Percentiles rank a stretch among this genome's conserved stretches.
Conservation (phyloP, 2,329 filamentous ascomycete species). For the Chaetomium globosum region DNA sequence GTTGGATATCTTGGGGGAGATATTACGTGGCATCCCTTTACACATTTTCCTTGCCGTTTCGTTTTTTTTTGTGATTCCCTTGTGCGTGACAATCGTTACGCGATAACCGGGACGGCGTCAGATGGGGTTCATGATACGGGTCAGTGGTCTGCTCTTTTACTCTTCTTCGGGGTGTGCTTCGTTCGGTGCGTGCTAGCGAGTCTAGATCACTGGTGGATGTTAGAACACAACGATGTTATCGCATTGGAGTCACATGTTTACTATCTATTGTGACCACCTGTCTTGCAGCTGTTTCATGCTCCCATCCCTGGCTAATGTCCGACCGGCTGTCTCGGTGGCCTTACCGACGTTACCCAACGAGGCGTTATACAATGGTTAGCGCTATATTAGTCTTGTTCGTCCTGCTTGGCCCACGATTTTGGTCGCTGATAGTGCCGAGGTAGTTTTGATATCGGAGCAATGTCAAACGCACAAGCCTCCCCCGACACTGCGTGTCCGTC, state of each 20-base stretch:
- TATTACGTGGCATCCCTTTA: background rate
- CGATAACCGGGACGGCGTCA: slow-evolving; percentile 23
- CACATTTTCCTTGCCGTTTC: background rate
- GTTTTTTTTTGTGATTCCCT: background rate
- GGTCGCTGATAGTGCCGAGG: too few species aligned
- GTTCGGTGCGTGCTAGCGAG: background rate
- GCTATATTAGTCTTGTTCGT: too few species aligned
- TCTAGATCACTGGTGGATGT: background rate
- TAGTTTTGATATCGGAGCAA: too few species aligned
- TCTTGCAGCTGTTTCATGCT: background rate
- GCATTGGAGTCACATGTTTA: background rate
- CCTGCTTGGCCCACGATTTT: too few species aligned
- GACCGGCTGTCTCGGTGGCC: too few species aligned
- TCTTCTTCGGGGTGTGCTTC: background rate
- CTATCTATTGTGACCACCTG: background rate
- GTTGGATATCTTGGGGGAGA: slow-evolving; percentile 15
- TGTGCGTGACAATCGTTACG: background rate
- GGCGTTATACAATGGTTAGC: too few species aligned
- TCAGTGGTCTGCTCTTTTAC: slow-evolving; percentile 4
- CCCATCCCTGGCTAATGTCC: background rate
- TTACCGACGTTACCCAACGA: too few species aligned
- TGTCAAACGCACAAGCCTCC: too few species aligned
- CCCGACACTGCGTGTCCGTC: too few species aligned
- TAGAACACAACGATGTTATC: background rate
- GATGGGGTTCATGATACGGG: slow-evolving; percentile 4